Evolutionary conservation across 225 moss, liverwort and hornwort species (phyloP).

Genomic region (Lunularia cruciata): DNA sequence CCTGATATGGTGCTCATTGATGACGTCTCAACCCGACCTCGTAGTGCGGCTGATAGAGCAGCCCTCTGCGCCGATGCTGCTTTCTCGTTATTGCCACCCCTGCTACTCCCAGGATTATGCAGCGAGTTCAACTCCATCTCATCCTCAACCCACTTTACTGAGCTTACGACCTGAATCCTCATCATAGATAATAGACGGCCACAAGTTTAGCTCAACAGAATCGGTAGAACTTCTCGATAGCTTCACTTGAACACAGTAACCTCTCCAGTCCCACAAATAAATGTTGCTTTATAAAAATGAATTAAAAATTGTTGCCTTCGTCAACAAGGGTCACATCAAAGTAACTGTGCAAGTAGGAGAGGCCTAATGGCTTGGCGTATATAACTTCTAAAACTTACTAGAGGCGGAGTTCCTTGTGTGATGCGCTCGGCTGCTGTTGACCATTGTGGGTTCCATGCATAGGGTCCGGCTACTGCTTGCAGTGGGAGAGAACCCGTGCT

Average conservation of each 20-base stretch:
- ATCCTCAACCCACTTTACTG: conserved; percentile 79
- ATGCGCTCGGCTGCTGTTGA: conserved; percentile 66
- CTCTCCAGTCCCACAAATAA: too few relatives aligned
- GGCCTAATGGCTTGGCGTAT: too few relatives aligned
- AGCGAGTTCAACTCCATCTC: conserved; percentile 76
- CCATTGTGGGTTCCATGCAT: conserved; percentile 64
- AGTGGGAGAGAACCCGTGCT: conserved; percentile 37
- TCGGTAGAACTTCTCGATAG: background rate
- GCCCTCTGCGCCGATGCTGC: conserved; percentile 57
- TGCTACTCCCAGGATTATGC: conserved; percentile 54
- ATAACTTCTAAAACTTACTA: conserved; percentile 61
- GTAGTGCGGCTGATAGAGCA: conserved; percentile 63
- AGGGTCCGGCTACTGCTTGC: conserved; percentile 48
- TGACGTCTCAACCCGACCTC: conserved; percentile 57
- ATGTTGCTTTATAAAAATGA: too few relatives aligned
- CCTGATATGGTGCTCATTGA: conserved; percentile 69
- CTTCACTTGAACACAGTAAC: too few relatives aligned
- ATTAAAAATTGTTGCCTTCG: too few relatives aligned
- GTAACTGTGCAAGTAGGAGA: too few relatives aligned
- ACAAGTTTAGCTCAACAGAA: background rate
- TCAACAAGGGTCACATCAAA: too few relatives aligned
- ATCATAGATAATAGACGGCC: background rate
- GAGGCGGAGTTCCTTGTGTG: conserved; percentile 71
- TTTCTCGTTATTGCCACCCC: conserved; percentile 58
- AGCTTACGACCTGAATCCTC: conserved; percentile 59